Evolutionary conservation across 2,329 filamentous ascomycete genomes (phyloP).

Genomic region (Orbilia brochopaga): DNA sequence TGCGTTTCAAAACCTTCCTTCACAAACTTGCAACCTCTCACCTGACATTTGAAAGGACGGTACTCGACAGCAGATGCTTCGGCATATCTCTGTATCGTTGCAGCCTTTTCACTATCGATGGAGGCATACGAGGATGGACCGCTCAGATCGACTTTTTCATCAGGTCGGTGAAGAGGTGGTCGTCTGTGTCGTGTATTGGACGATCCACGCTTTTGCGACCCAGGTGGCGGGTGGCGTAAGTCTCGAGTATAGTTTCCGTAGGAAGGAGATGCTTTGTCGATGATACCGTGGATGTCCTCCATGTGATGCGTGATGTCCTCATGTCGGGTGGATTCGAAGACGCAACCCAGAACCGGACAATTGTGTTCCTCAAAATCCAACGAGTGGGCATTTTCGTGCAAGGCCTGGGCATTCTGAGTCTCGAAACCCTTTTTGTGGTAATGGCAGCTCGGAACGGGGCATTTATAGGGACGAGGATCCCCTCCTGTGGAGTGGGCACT

Average conservation of each 20-base stretch:
- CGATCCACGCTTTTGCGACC: slow-evolving; percentile 14
- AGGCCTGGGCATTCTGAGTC: slow-evolving; percentile 32
- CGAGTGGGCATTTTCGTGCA: slow-evolving; percentile 40
- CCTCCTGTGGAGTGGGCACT: slow-evolving; percentile 4
- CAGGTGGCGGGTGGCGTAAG: not conserved
- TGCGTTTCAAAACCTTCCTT: slow-evolving; percentile 50
- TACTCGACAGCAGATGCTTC: slow-evolving; percentile 25
- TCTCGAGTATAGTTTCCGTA: slow-evolving; percentile 11
- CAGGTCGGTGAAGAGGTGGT: slow-evolving; percentile 15
- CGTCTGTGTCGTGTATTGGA: slow-evolving; percentile 25
- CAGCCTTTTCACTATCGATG: slow-evolving; percentile 21
- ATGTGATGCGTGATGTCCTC: slow-evolving; percentile 44
- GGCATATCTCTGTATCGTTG: slow-evolving; percentile 10
- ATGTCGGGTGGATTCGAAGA: slow-evolving; percentile 31
- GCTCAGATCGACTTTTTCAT: slow-evolving; percentile 25
- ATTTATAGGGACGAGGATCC: slow-evolving; percentile 44
- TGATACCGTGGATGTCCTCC: slow-evolving; percentile 47
- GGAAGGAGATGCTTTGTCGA: slow-evolving; percentile 14
- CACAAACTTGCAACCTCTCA: slow-evolving; percentile 42
- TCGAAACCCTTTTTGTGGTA: slow-evolving; percentile 50
- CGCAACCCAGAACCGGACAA: slow-evolving; percentile 21
- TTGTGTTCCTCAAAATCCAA: slow-evolving; percentile 46
- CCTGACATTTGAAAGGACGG: slow-evolving; percentile 46
- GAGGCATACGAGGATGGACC: slow-evolving; percentile 13
- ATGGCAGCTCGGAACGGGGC: slow-evolving; percentile 34